Conservation (phyloP, 208 protist genomes). For the Tetramitus jugosus region DNA sequence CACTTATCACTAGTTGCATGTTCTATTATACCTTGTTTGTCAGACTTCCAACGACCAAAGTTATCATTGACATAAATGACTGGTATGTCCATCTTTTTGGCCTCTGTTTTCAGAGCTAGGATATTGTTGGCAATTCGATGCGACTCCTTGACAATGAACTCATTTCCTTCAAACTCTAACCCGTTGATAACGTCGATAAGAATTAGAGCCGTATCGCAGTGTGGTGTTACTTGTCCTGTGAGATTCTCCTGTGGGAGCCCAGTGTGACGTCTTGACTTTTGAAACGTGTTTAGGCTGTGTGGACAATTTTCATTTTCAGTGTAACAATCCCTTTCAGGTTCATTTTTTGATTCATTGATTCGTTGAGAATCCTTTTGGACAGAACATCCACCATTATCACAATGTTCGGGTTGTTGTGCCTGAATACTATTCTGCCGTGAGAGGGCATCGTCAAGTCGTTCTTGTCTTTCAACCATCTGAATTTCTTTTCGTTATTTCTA, state of each 20-base stretch:
- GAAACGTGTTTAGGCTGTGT: too few relatives aligned
- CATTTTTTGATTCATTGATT: too few relatives aligned
- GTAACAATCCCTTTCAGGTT: too few relatives aligned
- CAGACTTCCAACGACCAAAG: neutral
- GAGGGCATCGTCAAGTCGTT: too few relatives aligned
- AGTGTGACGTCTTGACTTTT: neutral
- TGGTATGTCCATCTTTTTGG: neutral
- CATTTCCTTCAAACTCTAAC: neutral
- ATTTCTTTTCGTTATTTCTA: too few relatives aligned
- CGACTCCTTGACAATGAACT: neutral
- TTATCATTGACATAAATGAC: neutral
- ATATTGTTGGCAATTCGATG: neutral
- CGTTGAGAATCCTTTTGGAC: too few relatives aligned
- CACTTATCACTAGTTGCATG: neutral
- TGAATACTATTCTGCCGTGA: too few relatives aligned
- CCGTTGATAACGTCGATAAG: neutral
- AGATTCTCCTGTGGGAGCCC: neutral
- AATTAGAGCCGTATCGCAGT: neutral
- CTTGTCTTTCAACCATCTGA: too few relatives aligned
- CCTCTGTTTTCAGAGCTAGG: neutral
- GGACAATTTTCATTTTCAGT: too few relatives aligned
- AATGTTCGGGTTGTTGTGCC: too few relatives aligned
- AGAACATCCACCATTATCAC: too few relatives aligned
- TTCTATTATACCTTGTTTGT: neutral
- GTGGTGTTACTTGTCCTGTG: neutral